Evolutionary conservation across 225 moss, liverwort and hornwort species (phyloP).

Genomic region (Asterella californica): DNA sequence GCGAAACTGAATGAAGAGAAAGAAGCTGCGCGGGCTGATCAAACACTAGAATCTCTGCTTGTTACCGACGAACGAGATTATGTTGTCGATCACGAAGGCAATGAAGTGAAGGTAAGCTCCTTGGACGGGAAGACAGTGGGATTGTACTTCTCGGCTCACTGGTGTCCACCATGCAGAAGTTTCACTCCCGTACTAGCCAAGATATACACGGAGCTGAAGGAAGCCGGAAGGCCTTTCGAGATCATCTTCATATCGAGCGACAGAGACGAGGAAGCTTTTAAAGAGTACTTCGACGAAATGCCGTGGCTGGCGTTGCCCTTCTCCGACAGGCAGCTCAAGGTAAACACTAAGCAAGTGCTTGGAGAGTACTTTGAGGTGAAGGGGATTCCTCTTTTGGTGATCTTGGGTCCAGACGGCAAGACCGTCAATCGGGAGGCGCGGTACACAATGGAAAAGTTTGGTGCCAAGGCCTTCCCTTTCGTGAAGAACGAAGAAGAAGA

Average conservation of each 20-base stretch:
- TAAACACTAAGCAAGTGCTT: neutral
- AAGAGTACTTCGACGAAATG: neutral
- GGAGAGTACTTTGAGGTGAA: constrained; percentile 2
- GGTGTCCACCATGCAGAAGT: constrained; percentile 22
- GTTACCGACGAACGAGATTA: constrained; percentile 22
- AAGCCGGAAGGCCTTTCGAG: constrained; percentile 23
- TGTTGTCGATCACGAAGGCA: constrained; percentile 12
- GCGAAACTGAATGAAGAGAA: constrained; percentile 6
- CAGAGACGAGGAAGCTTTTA: constrained; percentile 15
- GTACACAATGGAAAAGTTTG: constrained; percentile 2
- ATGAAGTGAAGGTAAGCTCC: constrained; percentile 18
- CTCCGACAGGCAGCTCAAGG: constrained; percentile 10
- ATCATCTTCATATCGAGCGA: constrained; percentile 28
- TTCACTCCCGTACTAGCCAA: constrained; percentile 24
- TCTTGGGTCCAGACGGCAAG: constrained; percentile 26
- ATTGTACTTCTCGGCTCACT: constrained; percentile 24
- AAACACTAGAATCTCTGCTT: constrained; percentile 17
- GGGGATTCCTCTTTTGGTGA: constrained; percentile 21
- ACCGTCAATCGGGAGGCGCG: constrained; percentile 16
- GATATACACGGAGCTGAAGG: constrained; percentile 22
- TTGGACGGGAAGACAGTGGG: constrained; percentile 27
- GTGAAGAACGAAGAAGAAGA: neutral
- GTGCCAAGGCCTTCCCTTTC: constrained; percentile 24
- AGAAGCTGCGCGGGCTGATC: constrained; percentile 5
- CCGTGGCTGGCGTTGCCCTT: constrained; percentile 29